Evolutionary conservation across 345 rosid genomes (phyloP).

Genomic region (Luvunga scandens): DNA sequence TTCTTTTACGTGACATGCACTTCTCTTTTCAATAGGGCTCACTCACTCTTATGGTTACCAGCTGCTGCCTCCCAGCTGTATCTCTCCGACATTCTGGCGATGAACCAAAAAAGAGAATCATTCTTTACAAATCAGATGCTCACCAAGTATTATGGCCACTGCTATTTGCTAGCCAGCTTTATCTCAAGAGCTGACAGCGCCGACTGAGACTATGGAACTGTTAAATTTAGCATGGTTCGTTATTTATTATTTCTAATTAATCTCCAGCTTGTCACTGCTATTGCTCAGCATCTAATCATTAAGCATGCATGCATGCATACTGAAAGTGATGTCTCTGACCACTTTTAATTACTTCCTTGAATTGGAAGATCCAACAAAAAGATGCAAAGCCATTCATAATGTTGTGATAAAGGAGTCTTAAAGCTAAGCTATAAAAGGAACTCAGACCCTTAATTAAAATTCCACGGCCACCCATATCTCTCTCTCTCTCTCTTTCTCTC

Average conservation of each 20-base stretch:
- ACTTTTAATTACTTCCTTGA: conserved; percentile 2
- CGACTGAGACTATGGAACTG: background rate
- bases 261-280: background rate
- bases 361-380: background rate
- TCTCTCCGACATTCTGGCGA: background rate
- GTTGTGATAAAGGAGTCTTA: background rate
- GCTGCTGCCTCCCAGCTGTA: background rate
- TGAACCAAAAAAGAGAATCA: background rate
- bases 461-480: background rate
- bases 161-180: background rate
- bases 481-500: rapidly evolving
- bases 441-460: background rate
- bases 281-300: background rate
- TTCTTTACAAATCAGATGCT: background rate
- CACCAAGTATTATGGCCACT: background rate
- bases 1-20: background rate
- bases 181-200: background rate
- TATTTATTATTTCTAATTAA: too few relatives aligned
- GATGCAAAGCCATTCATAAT: conserved; percentile 6
- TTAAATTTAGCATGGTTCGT: background rate
- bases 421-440: background rate
- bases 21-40: conserved; percentile 8
- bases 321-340: background rate
- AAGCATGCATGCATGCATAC: background rate
- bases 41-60: background rate